phyloP scores from a whole-genome alignment of 2,329 filamentous ascomycete genomes.

The Fusarium devonianum region DNA sequence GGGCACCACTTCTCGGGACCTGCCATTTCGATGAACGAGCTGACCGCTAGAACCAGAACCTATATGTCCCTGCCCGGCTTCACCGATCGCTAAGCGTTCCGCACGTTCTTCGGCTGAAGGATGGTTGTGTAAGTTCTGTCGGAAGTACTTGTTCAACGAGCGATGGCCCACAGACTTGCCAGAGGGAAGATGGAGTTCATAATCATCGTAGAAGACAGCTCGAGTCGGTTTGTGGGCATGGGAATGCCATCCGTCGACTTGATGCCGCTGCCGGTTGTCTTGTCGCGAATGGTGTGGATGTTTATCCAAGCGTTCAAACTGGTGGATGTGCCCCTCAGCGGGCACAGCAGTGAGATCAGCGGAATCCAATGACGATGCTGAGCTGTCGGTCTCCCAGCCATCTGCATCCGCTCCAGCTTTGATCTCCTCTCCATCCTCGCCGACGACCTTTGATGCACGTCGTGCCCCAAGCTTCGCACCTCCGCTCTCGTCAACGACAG shows the following conservation, averaged over 20 bases:
- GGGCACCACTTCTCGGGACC: conserved; percentile 64
- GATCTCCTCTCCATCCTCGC: conserved; percentile 56
- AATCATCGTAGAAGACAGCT: conserved; percentile 88
- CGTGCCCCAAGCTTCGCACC: conserved; percentile 75
- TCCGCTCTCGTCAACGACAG: conserved; percentile 54
- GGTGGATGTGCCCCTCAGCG: conserved; percentile 73
- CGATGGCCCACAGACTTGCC: conserved; percentile 91
- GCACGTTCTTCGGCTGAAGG: conserved; percentile 79
- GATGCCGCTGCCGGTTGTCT: conserved; percentile 75
- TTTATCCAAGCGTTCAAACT: conserved; percentile 75
- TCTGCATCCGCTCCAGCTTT: conserved; percentile 70
- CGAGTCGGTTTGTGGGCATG: conserved; percentile 77
- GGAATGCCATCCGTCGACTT: conserved; percentile 80
- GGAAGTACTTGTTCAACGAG: conserved; percentile 85
- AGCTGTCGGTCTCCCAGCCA: conserved; percentile 95
- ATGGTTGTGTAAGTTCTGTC: conserved; percentile 89
- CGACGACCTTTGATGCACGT: conserved; percentile 60
- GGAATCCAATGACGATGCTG: conserved; percentile 86
- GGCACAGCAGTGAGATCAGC: conserved; percentile 83
- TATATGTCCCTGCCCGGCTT: conserved; percentile 31
- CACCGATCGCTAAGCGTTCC: conserved; percentile 69
- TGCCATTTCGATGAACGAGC: conserved; percentile 48
- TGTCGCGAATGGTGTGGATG: conserved; percentile 78
- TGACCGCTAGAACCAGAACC: conserved; percentile 47
- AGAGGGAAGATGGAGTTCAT: conserved; percentile 90